Evolutionary conservation across 2,329 filamentous ascomycete species (phyloP).

Genomic region (Sporothrix sp.): DNA sequence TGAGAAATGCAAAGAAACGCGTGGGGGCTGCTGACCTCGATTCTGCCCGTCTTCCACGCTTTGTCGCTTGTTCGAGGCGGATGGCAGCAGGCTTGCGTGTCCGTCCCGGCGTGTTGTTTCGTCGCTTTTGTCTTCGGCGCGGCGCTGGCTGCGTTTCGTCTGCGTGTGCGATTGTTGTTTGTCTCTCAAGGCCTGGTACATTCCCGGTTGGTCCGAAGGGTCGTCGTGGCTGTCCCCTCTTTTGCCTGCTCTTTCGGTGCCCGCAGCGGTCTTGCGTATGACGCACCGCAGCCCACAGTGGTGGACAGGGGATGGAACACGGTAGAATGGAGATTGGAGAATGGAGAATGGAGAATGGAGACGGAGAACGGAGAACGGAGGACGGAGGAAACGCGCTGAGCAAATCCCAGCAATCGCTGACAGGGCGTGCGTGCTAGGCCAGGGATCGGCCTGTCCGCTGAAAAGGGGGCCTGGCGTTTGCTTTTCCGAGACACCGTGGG

Average conservation of each 20-base stretch:
- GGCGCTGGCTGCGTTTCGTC: background rate
- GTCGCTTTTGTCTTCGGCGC: background rate
- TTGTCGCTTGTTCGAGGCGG: background rate
- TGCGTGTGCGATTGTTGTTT: background rate
- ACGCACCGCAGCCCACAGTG: constrained; percentile 4
- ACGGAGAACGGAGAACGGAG: background rate
- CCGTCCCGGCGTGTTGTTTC: background rate
- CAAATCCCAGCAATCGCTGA: background rate
- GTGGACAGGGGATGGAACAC: background rate
- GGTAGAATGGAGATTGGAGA: background rate
- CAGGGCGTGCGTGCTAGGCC: background rate
- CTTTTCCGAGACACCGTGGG: background rate
- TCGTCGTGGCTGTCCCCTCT: background rate
- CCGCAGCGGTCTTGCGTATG: constrained; percentile 1
- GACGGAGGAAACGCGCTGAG: background rate
- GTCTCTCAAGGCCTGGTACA: too few relatives aligned
- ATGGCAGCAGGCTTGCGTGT: background rate
- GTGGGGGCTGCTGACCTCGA: too few relatives aligned
- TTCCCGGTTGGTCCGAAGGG: constrained; percentile 5
- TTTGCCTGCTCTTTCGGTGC: background rate
- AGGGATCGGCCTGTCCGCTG: constrained; percentile 1
- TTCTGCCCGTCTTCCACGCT: too few relatives aligned
- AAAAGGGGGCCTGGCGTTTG: background rate
- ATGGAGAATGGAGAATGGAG: background rate
- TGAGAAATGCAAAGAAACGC: background rate